These are phyloP conservation scores for Leucocoprinus leucothites DNA, from an alignment of 768 basidiomycete genomes.

Conservation along the genomic window DNA sequence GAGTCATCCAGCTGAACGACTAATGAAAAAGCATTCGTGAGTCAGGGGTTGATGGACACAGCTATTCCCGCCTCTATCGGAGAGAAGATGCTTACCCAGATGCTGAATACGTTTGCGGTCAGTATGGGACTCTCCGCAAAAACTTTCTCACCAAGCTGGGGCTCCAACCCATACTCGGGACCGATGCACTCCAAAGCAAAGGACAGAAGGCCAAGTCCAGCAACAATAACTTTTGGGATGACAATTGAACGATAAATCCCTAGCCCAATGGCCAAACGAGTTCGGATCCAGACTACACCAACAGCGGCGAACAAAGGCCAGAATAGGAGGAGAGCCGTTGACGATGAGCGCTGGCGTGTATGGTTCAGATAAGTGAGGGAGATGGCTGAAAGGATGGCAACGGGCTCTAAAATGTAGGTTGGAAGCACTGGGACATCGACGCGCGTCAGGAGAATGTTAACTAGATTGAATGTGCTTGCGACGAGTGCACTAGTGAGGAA, in stretches of 20 bases:
- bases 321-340: constrained; percentile 72
- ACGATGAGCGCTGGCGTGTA: constrained; percentile 65
- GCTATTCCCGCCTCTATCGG: not conserved
- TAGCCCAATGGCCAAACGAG: constrained; percentile 33
- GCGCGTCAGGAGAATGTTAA: constrained; percentile 32
- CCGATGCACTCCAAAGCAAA: constrained; percentile 71
- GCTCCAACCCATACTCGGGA: constrained; percentile 45
- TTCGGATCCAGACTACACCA: constrained; percentile 58
- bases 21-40: constrained; percentile 18
- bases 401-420: constrained; percentile 55
- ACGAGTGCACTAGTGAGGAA: constrained; percentile 45
- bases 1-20: constrained; percentile 87
- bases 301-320: constrained; percentile 67
- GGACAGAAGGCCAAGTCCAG: constrained; percentile 44
- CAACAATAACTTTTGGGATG: constrained; percentile 39
- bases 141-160: constrained; percentile 25
- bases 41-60: not conserved
- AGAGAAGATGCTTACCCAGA: constrained; percentile 43
- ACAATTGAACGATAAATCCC: constrained; percentile 35
- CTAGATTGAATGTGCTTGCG: constrained; percentile 41
- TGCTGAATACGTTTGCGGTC: constrained; percentile 78
- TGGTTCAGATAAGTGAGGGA: constrained; percentile 67
- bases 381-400: constrained; percentile 46
- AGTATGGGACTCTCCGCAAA: constrained; percentile 64
- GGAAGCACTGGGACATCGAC: constrained; percentile 42